Base-by-base conservation (phyloP, 371 early-diverging fungal species). In the Apophysomyces variabilis region DNA sequence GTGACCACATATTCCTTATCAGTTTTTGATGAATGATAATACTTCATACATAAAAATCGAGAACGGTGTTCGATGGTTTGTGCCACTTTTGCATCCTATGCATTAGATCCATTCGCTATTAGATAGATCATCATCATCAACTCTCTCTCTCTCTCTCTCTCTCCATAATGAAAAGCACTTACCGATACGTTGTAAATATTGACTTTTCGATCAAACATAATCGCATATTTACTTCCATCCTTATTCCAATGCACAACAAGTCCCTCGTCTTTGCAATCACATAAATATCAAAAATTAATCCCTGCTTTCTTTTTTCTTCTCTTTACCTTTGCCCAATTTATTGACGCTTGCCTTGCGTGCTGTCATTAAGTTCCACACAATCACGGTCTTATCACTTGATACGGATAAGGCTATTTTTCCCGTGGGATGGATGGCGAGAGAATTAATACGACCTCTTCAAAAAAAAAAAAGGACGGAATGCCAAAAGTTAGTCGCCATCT, bases 361-460 rank as follows among this genome's bases (percentile, higher is more conserved):
- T 45, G 89, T 89, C 67, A 93, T 87, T 69, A 98, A 72, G 71
- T 99, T 95, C 98, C 98, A 99, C 54, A 93, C 69, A 58, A 91
- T 86, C 41, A 95, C 79, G n/a, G 90, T 87, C 41, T 87, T 87
- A 71, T 99, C 98, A 56, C 69, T 78, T 11, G 90, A 81, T 7
- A 96, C 96, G 7, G 91, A 90, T 50, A 97, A 70, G 11, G 96
- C 92, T 61, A 99, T 84, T 74, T 94, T 95, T 35, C 98, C 99
- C 5, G 92, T 85, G 13, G 98, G 97, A 80, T 99, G 99, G 38
- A 96, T 85, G 4, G 94, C 93, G 38, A 97, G 76, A 38, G 87
- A 87, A 74, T 89, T 87, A 9, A 94, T 81, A 7, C 84, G 78
- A 14, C 84, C 86, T 65, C 84, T 86, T 61, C 4, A 47, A 44